Evolutionary conservation across 495 filamentous ascomycete species (phyloP).

Genomic region (Penicillium lagena): DNA sequence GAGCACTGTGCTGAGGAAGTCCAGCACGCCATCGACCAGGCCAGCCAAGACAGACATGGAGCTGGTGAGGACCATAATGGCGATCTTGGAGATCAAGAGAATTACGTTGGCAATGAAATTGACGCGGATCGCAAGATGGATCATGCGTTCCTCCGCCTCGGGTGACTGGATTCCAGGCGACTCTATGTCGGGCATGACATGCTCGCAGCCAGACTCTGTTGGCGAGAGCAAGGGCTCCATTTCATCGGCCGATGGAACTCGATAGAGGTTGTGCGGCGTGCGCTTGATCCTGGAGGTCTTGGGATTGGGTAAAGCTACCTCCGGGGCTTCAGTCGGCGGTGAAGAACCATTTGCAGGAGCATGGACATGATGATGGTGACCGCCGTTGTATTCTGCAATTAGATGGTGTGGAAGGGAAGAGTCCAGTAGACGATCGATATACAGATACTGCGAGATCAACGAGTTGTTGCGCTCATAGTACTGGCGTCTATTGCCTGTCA

Average conservation of each 20-base stretch:
- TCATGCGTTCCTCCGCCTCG: slow-evolving; percentile 59
- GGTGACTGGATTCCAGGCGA: slow-evolving; percentile 41
- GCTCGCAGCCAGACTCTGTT: slow-evolving; percentile 24
- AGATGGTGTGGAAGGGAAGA: slow-evolving; percentile 80
- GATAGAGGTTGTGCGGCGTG: slow-evolving; percentile 76
- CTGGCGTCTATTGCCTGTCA: slow-evolving; percentile 36
- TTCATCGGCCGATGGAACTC: slow-evolving; percentile 53
- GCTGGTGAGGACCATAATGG: slow-evolving; percentile 68
- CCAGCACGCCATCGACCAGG: slow-evolving; percentile 81
- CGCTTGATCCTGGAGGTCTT: slow-evolving; percentile 53
- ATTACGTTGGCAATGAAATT: slow-evolving; percentile 80
- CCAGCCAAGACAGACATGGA: slow-evolving; percentile 86
- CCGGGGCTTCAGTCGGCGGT: slow-evolving; percentile 12
- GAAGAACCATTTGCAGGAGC: slow-evolving; percentile 9
- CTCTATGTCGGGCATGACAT: slow-evolving; percentile 29
- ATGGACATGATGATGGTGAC: slow-evolving; percentile 25
- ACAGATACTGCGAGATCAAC: slow-evolving; percentile 80
- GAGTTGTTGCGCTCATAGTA: slow-evolving; percentile 84
- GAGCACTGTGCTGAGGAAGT: slow-evolving; percentile 82
- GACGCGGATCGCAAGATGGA: slow-evolving; percentile 74
- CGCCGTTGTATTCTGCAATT: slow-evolving; percentile 67
- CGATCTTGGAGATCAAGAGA: slow-evolving; percentile 73
- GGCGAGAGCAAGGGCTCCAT: slow-evolving; percentile 50
- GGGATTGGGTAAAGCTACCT: background rate
- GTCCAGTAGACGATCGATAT: slow-evolving; percentile 86